Evolutionary conservation across 1,284 basidiomycete species (phyloP).

Genomic region (Ganoderma multipileum): DNA sequence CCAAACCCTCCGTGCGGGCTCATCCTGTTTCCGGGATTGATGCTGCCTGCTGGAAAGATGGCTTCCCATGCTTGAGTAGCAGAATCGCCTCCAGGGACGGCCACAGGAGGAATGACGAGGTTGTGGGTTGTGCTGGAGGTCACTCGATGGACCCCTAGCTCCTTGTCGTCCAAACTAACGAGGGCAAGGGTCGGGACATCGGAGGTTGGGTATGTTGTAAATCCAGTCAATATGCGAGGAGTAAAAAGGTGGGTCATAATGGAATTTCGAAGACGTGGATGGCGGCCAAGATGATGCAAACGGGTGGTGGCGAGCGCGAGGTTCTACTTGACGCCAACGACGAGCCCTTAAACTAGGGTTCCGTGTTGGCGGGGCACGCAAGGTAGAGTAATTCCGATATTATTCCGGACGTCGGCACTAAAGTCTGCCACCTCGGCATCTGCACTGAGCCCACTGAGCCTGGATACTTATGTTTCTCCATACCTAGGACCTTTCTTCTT

Average conservation of each 20-base stretch:
- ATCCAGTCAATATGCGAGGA: slow-evolving; percentile 31
- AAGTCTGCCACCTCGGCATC: too few species aligned
- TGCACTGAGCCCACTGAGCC: too few species aligned
- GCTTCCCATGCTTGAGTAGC: slow-evolving; percentile 61
- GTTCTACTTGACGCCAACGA: not conserved
- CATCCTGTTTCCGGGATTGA: slow-evolving; percentile 54
- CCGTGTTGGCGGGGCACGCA: not conserved
- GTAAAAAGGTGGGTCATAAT: slow-evolving; percentile 22
- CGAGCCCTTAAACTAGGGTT: not conserved
- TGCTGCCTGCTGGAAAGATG: slow-evolving; percentile 63
- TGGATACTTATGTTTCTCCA: too few species aligned
- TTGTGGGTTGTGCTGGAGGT: slow-evolving; percentile 48
- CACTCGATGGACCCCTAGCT: slow-evolving; percentile 56
- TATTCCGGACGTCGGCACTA: too few species aligned
- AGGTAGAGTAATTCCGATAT: too few species aligned
- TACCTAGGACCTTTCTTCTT: too few species aligned
- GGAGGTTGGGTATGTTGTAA: slow-evolving; percentile 29
- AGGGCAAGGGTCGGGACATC: slow-evolving; percentile 15
- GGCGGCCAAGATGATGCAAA: not conserved
- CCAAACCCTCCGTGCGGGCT: slow-evolving; percentile 63
- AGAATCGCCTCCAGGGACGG: slow-evolving; percentile 36
- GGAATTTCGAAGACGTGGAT: not conserved
- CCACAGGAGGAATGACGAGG: slow-evolving; percentile 44
- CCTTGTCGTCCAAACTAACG: slow-evolving; percentile 44
- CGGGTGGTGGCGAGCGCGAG: not conserved